Conservation (phyloP, 257 asterid genomes). For the Cinchona pubescens region DNA sequence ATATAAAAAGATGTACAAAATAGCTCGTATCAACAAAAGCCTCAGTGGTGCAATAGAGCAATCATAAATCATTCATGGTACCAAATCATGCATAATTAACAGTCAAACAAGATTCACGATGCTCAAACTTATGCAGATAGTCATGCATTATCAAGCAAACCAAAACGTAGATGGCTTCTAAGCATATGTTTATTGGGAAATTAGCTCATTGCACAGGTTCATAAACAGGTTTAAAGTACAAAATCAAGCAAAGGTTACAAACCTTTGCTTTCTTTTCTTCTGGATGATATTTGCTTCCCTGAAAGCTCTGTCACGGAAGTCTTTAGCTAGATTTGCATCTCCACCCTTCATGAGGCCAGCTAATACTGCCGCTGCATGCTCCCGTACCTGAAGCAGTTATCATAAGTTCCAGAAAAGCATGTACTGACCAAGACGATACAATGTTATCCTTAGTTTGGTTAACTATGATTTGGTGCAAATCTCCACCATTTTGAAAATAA, state of each 20-base stretch:
- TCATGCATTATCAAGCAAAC: not conserved
- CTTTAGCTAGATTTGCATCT: conserved; percentile 63
- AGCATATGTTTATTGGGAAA: not conserved
- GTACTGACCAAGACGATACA: not conserved
- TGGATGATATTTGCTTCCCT: conserved; percentile 61
- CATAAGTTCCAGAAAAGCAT: not conserved
- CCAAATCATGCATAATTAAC: not conserved
- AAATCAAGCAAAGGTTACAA: conserved; percentile 13
- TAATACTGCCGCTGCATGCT: conserved; percentile 99
- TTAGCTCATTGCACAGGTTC: not conserved
- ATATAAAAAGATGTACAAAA: not conserved
- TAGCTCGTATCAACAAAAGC: not conserved
- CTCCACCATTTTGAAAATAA: not conserved
- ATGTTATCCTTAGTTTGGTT: too few species aligned
- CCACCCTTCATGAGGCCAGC: conserved; percentile 97
- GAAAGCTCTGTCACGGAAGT: conserved; percentile 80
- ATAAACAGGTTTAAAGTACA: conserved; percentile 13
- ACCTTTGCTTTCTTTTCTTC: conserved; percentile 76
- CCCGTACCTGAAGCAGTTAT: conserved; percentile 64
- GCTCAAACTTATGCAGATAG: conserved; percentile 5
- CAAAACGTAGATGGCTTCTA: not conserved
- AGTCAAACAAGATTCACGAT: not conserved
- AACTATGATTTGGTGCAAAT: not conserved
- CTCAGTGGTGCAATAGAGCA: not conserved
- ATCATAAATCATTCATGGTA: not conserved